A percentile compares a stretch with the other conserved stretches of the same genome.
Evolutionary conservation across 495 filamentous ascomycete genomes (phyloP).

Genomic region (Aspergillus nanangensis): DNA sequence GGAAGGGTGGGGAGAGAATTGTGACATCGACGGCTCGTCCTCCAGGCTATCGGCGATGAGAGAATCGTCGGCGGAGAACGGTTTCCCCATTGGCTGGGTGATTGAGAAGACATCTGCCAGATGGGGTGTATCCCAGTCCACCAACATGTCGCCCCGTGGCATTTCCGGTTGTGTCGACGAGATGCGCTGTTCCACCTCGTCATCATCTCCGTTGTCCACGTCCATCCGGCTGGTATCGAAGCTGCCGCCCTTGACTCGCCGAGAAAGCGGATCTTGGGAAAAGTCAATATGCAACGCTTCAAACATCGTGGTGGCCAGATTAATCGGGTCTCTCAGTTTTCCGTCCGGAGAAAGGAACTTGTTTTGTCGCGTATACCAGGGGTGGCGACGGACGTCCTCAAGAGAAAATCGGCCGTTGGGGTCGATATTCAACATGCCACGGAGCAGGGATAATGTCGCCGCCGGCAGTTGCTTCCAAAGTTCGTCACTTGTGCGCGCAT

Average conservation of each 20-base stretch:
- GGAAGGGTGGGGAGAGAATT: constrained; percentile 80
- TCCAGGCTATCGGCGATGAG: constrained; percentile 59
- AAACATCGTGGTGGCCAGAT: constrained; percentile 87
- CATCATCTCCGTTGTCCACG: constrained; percentile 43
- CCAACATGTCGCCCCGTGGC: constrained; percentile 58
- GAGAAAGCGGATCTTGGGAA: constrained; percentile 56
- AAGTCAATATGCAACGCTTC: constrained; percentile 92
- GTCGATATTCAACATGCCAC: constrained; percentile 90
- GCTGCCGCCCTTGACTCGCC: constrained; percentile 33
- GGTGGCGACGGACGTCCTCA: constrained; percentile 83
- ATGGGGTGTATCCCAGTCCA: constrained; percentile 73
- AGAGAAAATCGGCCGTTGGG: constrained; percentile 74
- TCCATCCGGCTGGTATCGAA: constrained; percentile 45
- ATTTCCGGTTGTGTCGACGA: constrained; percentile 81
- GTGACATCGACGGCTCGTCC: constrained; percentile 87
- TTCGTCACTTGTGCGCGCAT: constrained; percentile 75
- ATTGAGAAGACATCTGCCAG: constrained; percentile 49
- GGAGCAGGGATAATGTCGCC: constrained; percentile 78
- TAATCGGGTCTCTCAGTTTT: constrained; percentile 71
- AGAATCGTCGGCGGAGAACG: constrained; percentile 24
- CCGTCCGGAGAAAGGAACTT: constrained; percentile 69
- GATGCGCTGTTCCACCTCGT: constrained; percentile 43
- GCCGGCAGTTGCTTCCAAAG: constrained; percentile 78
- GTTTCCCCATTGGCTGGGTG: constrained; percentile 42
- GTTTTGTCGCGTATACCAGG: constrained; percentile 89